Conservation (phyloP, 495 filamentous ascomycete species). For the Sphaerosporella brunnea region DNA sequence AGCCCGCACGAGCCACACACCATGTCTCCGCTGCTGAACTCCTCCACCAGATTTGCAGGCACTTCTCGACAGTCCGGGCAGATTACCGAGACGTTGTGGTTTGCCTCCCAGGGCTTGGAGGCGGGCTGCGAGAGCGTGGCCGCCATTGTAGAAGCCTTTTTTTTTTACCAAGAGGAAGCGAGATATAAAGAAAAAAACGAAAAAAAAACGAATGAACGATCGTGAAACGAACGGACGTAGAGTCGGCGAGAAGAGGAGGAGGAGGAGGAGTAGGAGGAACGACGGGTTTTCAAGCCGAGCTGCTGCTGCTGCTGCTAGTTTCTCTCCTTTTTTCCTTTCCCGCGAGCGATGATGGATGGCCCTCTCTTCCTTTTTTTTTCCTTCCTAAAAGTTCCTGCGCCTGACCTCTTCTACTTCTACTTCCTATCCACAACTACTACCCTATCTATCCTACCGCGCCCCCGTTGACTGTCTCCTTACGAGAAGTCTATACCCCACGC, state of each 20-base stretch:
- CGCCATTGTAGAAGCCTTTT: background rate
- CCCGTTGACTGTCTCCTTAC: no score
- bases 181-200: no score
- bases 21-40: conserved; percentile 78
- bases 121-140: conserved; percentile 15
- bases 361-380: background rate
- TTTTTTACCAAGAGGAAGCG: background rate
- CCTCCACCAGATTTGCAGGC: conserved; percentile 81
- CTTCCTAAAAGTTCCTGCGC: background rate
- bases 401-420: no score
- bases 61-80: conserved; percentile 81
- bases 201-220: no score
- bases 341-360: no score
- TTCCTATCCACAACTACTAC: no score
- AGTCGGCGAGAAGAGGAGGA: background rate
- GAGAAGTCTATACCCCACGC: no score
- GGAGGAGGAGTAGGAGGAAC: background rate
- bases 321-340: no score
- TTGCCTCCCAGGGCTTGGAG: conserved; percentile 41
- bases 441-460: no score
- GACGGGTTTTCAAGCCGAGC: background rate
- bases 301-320: no score
- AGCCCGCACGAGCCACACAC: conserved; percentile 83
- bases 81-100: conserved; percentile 64
- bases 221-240: no score